Evolutionary conservation across 495 filamentous ascomycete species (phyloP), one percentile per base, ranked within the genome.

Genomic region (Pyronema omphalodes): DNA sequence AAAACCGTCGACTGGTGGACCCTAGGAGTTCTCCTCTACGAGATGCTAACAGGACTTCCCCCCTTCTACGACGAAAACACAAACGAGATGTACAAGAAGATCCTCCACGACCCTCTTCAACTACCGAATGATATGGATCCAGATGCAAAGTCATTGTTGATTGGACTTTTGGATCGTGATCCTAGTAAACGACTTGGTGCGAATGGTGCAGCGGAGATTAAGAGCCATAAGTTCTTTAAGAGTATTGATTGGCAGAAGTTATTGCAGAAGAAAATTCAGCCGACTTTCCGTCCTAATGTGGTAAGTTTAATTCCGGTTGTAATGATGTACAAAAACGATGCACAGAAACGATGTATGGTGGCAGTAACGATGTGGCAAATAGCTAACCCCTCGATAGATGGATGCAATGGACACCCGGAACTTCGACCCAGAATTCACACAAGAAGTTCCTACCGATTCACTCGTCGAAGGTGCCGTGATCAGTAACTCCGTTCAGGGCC

Each of bases 1-100:
- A 99, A 99, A 74, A 85, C 86, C 9, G 93, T 96, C 14, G 91
- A 99, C 69, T 99, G 91, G 88, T 99, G 91, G 91, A 99, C 93
- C 17, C 75, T 99, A 11, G 91, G 91, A 62, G 93, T 99, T 49
- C 76, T 99, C 49, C 77, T 99, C 17, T 99, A 95, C 67, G 91
- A 99, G 73, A 99, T 99, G 91, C 70, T 96, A 72, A 96, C 93
- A n/a, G 91, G 91, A 52, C 73, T 96, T 23, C 93, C 93, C 29
- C 91, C 91, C 2, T 99, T 96, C 71, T 99, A 99, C 68, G 88
- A 96, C 59, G 91, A 99, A 68, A 95, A 96, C 67, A 94, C 86
- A 61, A 96, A 96, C 62, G 89, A 96, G 70, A 99, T 99, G 91
- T 99, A 99, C 69, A 82, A 87, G 61, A 96, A 96, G 77, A 99